A percentile compares a stretch with the other conserved stretches of the same genome.
These are phyloP conservation scores for Chloropicon primus DNA, from an alignment of 139 green algal species.

Conservation along the genomic window DNA sequence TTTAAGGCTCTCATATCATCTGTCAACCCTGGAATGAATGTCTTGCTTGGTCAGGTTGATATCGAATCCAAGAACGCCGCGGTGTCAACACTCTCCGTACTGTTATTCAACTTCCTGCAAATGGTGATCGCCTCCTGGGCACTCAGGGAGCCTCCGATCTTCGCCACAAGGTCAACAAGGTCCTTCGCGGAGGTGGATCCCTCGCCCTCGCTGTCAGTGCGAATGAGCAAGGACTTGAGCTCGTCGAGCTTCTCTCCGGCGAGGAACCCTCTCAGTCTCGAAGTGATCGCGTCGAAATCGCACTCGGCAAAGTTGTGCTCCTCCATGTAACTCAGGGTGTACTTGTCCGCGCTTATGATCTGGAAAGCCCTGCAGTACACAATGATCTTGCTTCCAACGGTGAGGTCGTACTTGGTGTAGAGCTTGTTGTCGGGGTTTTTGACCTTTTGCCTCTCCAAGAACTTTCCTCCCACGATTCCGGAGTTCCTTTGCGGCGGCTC, in stretches of 20 bases:
- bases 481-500: conserved; percentile 12
- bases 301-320: not conserved
- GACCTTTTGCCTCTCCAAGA: conserved; percentile 8
- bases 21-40: no score
- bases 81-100: not conserved
- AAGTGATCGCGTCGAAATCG: not conserved
- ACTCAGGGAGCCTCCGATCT: not conserved
- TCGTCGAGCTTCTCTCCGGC: not conserved
- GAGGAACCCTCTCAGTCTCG: not conserved
- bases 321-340: conserved; percentile 9
- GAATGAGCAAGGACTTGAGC: not conserved
- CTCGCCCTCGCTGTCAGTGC: not conserved
- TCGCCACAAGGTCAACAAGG: not conserved
- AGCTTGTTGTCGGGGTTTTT: conserved; percentile 6
- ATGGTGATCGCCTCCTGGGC: not conserved
- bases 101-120: not conserved
- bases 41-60: not conserved
- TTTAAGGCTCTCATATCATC: no score
- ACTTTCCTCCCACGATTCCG: conserved; percentile 11
- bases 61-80: not conserved
- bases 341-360: conserved; percentile 7
- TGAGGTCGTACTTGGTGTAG: conserved; percentile 6
- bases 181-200: not conserved
- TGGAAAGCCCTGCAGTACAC: conserved; percentile 5
- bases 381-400: conserved; percentile 3